phyloP scores from a whole-genome alignment of 2,329 filamentous ascomycete species.

The Fusarium sp. region DNA sequence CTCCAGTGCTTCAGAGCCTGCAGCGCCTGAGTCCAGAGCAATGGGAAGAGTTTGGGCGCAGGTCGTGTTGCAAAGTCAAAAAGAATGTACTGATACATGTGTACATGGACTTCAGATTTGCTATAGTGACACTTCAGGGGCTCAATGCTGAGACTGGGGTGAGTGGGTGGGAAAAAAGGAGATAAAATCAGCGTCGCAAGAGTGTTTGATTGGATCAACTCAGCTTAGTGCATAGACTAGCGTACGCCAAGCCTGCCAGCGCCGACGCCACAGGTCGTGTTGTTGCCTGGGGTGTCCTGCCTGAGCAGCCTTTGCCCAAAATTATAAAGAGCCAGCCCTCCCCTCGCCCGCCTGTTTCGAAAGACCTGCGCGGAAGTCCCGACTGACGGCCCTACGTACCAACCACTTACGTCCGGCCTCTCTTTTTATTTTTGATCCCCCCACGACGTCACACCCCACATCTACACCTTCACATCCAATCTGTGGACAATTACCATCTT shows the following conservation, averaged over 20 bases:
- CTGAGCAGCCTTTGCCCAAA: slow-evolving; percentile 56
- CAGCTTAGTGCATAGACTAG: slow-evolving; percentile 52
- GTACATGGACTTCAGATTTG: slow-evolving; percentile 43
- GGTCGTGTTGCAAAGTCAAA: slow-evolving; percentile 17
- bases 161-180: slow-evolving; percentile 51
- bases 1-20: slow-evolving; percentile 9
- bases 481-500: slow-evolving; percentile 39
- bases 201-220: slow-evolving; percentile 54
- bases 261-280: slow-evolving; percentile 58
- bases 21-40: slow-evolving; percentile 1
- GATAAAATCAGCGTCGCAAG: slow-evolving; percentile 53
- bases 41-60: background rate
- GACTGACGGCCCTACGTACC: slow-evolving; percentile 67
- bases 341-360: slow-evolving; percentile 64
- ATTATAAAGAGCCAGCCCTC: slow-evolving; percentile 68
- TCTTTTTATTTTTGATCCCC: slow-evolving; percentile 50
- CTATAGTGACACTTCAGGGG: slow-evolving; percentile 57
- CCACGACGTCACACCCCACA: slow-evolving; percentile 52
- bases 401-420: slow-evolving; percentile 60
- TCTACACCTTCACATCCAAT: slow-evolving; percentile 23
- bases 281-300: slow-evolving; percentile 58
- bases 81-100: slow-evolving; percentile 20
- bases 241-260: slow-evolving; percentile 54
- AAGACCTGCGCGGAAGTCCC: slow-evolving; percentile 66
- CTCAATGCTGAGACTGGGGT: slow-evolving; percentile 49